Base-by-base conservation (phyloP, 371 early-diverging fungal genomes). In the Mucor saturninus region DNA sequence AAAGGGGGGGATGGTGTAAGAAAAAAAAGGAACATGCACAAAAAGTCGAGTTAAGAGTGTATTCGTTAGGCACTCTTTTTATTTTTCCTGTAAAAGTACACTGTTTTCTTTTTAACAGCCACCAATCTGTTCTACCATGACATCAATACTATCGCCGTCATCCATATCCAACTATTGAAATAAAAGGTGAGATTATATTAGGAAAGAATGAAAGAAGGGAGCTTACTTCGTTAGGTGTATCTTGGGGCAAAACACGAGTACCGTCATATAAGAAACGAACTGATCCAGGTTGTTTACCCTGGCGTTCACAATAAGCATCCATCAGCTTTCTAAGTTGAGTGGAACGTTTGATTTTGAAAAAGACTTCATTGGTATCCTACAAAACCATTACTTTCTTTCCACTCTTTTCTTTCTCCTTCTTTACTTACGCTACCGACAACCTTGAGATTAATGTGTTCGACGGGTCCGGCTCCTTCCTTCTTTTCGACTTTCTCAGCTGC, bases 111-210 rank as follows among this genome's bases (percentile, higher is more conserved):
- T 50, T 50, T 61, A 64, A 32, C 61, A 68, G 35, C 95, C 95
- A 59, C 96, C 96, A 54, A 95, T 83, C 67, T 97, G 97, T 72
- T 93, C 90, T 46, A 95, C 93, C 87, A 92, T 91, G 28, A 93
- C 96, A 73, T 94, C 91, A 61, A 97, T 96, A n/a, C 87, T 76
- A 71, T 97, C 97, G 51, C 93, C 95, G 70, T 97, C 96, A 59
- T 96, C 96, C 92, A 97, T 92, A 26, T 93, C 95, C 59, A 97
- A 86, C 93, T 93, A 56, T 46, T n/a, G 14, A 8, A 43, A 40
- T 15, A 10, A 26, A 10, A 65, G 13, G 42, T 26, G 61, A 38
- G 32, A 21, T 21, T 21, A 21, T 21, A 1, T 21, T 39, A 60
- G 14, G 42, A 30, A 9, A 21, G 8, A 46, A 21, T 1, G 8